phyloP scores from a whole-genome alignment of 2,329 filamentous ascomycete species.

The Gremmenia infestans region DNA sequence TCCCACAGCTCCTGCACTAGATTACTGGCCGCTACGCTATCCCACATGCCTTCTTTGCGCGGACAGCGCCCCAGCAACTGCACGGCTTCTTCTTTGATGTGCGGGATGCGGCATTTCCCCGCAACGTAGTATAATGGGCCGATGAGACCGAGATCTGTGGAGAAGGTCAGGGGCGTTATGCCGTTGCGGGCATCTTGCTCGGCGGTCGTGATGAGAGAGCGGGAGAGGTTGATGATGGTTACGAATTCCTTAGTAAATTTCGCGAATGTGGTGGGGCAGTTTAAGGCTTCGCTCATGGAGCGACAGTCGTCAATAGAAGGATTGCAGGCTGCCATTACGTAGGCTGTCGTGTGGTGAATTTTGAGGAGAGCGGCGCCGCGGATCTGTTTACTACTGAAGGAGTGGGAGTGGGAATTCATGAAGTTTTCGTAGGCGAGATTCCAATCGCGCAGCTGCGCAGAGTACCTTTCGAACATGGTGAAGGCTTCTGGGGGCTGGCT shows the following conservation, averaged over 20 bases:
- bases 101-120: conserved; percentile 15
- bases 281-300: conserved; percentile 12
- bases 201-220: conserved; percentile 23
- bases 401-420: conserved; percentile 18
- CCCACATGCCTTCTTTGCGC: conserved; percentile 31
- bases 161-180: conserved; percentile 23
- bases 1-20: conserved; percentile 24
- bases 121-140: conserved; percentile 27
- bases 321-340: conserved; percentile 20
- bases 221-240: conserved; percentile 20
- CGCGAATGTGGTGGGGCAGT: conserved; percentile 13
- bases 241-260: conserved; percentile 15
- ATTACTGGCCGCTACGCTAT: conserved; percentile 15
- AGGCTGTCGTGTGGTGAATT: conserved; percentile 23
- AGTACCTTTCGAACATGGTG: conserved; percentile 13
- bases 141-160: conserved; percentile 26
- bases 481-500: conserved; percentile 14
- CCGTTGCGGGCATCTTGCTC: conserved; percentile 23
- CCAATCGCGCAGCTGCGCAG: conserved; percentile 15
- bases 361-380: conserved; percentile 29
- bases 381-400: conserved; percentile 22
- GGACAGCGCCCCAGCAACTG: conserved; percentile 22
- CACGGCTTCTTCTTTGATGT: conserved; percentile 18
- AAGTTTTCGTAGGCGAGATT: conserved; percentile 25
- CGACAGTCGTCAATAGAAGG: conserved; percentile 14